These are phyloP conservation scores for Fusarium sp. DNA, from an alignment of 2,329 filamentous ascomycete species.

Conservation along the genomic window DNA sequence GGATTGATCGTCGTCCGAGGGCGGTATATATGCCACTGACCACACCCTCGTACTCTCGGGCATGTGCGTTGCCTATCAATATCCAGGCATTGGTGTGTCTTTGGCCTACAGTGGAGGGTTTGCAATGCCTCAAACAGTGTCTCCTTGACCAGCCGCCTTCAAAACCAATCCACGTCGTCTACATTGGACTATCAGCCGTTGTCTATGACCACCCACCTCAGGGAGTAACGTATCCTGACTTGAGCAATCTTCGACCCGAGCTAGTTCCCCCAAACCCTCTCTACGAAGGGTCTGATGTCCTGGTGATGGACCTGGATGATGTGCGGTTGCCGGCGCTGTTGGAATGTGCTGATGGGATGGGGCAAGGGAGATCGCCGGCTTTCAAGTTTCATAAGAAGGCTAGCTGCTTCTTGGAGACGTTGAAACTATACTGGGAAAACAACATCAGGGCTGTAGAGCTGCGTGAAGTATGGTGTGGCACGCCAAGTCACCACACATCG, in stretches of 20 bases:
- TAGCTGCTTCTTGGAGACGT: not conserved
- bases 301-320: constrained; percentile 9
- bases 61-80: not conserved
- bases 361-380: not conserved
- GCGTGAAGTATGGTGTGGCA: not conserved
- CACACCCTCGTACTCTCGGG: not conserved
- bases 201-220: not conserved
- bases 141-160: not conserved
- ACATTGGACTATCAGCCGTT: not conserved
- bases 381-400: not conserved
- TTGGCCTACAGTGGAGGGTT: not conserved
- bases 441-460: not conserved
- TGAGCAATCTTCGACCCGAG: not conserved
- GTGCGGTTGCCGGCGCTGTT: constrained; percentile 1
- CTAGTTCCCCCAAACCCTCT: not conserved
- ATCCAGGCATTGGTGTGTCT: not conserved
- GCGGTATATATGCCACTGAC: not conserved
- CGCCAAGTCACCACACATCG: too few relatives aligned
- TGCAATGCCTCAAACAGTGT: not conserved
- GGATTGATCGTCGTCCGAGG: not conserved
- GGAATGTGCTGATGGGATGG: not conserved
- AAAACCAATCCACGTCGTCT: not conserved
- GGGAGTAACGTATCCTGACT: not conserved
- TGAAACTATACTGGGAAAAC: not conserved
- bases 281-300: not conserved